Base-by-base conservation (phyloP, 129 eudicot genomes). In the sunflower (Helianthus annuus) region DNA sequence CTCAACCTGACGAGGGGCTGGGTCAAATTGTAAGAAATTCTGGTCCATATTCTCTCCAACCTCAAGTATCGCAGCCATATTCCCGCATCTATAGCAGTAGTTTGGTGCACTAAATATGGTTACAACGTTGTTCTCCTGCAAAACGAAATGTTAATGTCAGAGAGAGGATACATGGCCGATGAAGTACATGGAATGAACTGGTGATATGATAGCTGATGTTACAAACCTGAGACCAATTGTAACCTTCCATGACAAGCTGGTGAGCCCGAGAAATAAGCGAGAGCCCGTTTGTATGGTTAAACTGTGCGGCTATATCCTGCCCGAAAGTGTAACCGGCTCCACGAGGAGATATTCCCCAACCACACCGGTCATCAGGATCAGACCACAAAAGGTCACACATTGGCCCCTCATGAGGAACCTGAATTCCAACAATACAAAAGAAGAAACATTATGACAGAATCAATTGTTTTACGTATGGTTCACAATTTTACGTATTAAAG, bases 1-100 rank as follows among this genome's bases (percentile, higher is more conserved):
- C 79, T 80, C 84, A 36, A 74, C 72, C 76, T 75, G 80, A 38
- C 89, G 83, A 32, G 89, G 89, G n/a, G 89, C 86, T n/a, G 89
- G 89, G 48, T 84, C 89, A 62, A 84, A 84, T 44, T 84, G 89
- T 49, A 84, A 78, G 81, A 84, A 84, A 57, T 84, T 84, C 56
- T 71, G 81, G 69, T 84, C 89, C 89, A 84, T 84, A 6, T 85
- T 81, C 68, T 85, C 89, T 48, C 89, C 86, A 40, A 80, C 70
- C 67, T 80, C 84, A 61, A 80, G 84, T 68, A 80, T 80, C 4
- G 80, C 84, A 69, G 80, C 84, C 84, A 80, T 75, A 76, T 80
- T 80, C 54, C 84, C 84, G 57, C 84, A 81, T 78, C 83, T 78
- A 19, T 83, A 79, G 75, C 87, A 78, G 64, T 82, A 82, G 63